A percentile compares a stretch with the other conserved stretches of the same genome.
These are phyloP conservation scores for Turnera subulata DNA, from an alignment of 345 rosid species.

Conservation along the genomic window DNA sequence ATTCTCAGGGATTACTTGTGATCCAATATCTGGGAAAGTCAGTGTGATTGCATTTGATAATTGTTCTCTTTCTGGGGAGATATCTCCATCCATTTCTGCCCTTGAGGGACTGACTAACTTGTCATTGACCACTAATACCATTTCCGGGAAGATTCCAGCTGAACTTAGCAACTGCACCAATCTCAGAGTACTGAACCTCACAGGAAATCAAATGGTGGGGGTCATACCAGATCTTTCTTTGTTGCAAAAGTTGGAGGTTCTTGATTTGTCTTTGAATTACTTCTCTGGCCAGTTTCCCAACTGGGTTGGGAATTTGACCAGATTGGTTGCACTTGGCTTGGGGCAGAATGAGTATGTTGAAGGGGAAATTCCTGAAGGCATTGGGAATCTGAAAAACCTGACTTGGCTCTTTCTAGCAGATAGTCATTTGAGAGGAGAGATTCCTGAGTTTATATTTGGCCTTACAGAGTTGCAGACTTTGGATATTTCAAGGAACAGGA, in stretches of 20 bases:
- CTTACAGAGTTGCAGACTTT: slow-evolving; percentile 40
- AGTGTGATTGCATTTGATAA: slow-evolving; percentile 42
- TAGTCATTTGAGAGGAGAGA: slow-evolving; percentile 42
- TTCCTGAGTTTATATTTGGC: slow-evolving; percentile 59
- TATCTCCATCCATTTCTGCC: slow-evolving; percentile 54
- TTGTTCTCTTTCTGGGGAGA: slow-evolving; percentile 54
- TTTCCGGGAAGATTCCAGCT: slow-evolving; percentile 56
- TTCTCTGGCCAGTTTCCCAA: slow-evolving; percentile 57
- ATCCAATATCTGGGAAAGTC: slow-evolving; percentile 41
- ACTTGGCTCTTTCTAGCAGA: slow-evolving; percentile 45
- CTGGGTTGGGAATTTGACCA: slow-evolving; percentile 63
- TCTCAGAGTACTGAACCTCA: slow-evolving; percentile 57
- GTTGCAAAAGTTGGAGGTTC: slow-evolving; percentile 39
- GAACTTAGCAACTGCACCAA: slow-evolving; percentile 40
- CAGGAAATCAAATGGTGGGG: slow-evolving; percentile 49
- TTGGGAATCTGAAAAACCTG: slow-evolving; percentile 67
- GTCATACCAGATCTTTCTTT: slow-evolving; percentile 57
- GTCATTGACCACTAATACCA: slow-evolving; percentile 39
- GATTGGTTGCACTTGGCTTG: slow-evolving; percentile 40
- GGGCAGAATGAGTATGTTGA: slow-evolving; percentile 45
- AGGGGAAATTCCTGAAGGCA: slow-evolving; percentile 47
- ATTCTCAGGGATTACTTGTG: slow-evolving; percentile 60
- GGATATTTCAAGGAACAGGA: slow-evolving; percentile 50
- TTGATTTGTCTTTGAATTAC: slow-evolving; percentile 49
- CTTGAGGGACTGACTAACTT: slow-evolving; percentile 45